Evolutionary conservation across 306 rosid species (phyloP).

Genomic region (Cucurbita argyrosperma): DNA sequence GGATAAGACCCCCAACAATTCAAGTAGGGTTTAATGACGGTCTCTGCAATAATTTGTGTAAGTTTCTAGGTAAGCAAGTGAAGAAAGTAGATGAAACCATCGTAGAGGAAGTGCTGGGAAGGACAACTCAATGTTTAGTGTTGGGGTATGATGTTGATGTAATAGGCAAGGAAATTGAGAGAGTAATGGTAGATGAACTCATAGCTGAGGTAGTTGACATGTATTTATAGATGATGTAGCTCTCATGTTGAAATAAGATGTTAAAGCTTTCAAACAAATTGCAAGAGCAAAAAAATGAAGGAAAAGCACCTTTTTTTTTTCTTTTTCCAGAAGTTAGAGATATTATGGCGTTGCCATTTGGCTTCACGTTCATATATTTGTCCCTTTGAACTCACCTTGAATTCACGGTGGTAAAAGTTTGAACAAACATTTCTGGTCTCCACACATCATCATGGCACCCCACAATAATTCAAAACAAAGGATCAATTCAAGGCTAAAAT

Average conservation of each 20-base stretch:
- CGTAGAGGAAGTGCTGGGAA: slow-evolving; percentile 32
- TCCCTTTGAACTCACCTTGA: neutral
- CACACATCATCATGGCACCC: too few species aligned
- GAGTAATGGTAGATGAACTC: slow-evolving; percentile 45
- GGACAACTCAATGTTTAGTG: slow-evolving; percentile 42
- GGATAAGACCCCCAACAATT: slow-evolving; percentile 25
- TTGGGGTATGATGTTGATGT: slow-evolving; percentile 39
- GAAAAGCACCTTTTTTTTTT: too few species aligned
- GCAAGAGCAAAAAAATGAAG: neutral
- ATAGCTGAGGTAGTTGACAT: slow-evolving; percentile 39
- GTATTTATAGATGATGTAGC: slow-evolving; percentile 13
- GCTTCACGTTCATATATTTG: too few species aligned
- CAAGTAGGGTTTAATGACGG: slow-evolving; percentile 18
- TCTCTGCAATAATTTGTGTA: slow-evolving; percentile 27
- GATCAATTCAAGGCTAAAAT: neutral
- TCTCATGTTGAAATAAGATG: neutral
- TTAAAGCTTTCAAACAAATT: neutral
- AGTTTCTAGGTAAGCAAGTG: slow-evolving; percentile 30
- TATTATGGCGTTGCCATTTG: too few species aligned
- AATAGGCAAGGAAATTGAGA: slow-evolving; percentile 57
- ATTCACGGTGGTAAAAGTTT: neutral
- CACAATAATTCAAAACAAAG: too few species aligned
- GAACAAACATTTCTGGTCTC: neutral
- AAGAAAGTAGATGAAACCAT: slow-evolving; percentile 31
- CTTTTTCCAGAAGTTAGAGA: too few species aligned